phyloP scores from a whole-genome alignment of 805 yeast genomes.

The Candida pini region DNA sequence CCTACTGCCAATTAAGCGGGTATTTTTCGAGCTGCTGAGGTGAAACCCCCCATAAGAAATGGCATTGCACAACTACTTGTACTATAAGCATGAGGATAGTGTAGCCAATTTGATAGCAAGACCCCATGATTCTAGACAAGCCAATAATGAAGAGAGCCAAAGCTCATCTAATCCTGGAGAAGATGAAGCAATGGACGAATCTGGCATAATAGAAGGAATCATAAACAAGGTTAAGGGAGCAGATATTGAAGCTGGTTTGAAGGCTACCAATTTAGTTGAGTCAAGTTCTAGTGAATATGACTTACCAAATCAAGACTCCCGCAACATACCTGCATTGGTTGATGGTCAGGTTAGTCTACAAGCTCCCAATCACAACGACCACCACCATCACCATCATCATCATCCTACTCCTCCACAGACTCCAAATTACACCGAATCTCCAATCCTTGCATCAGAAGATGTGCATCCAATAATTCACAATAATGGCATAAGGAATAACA shows the following conservation, averaged over 20 bases:
- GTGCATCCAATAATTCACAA: neutral
- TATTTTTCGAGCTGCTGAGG: too few relatives aligned
- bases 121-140: conserved; percentile 28
- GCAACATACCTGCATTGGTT: too few relatives aligned
- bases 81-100: conserved; percentile 35
- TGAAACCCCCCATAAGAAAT: conserved; percentile 13
- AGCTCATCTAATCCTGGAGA: neutral
- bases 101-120: conserved; percentile 33
- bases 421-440: neutral
- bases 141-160: conserved; percentile 6
- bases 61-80: conserved; percentile 42
- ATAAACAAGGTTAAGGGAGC: too few relatives aligned
- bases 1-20: too few relatives aligned
- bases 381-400: neutral
- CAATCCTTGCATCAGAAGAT: neutral
- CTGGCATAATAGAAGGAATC: too few relatives aligned
- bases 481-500: neutral
- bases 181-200: neutral
- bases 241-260: too few relatives aligned
- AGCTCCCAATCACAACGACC: neutral
- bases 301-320: too few relatives aligned
- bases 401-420: neutral
- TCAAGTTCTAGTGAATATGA: too few relatives aligned
- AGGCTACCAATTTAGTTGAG: too few relatives aligned
- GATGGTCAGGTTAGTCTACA: too few relatives aligned